These are phyloP conservation scores for Exophiala phaeomuriformis DNA, from an alignment of 2,329 filamentous ascomycete genomes.

Conservation along the genomic window DNA sequence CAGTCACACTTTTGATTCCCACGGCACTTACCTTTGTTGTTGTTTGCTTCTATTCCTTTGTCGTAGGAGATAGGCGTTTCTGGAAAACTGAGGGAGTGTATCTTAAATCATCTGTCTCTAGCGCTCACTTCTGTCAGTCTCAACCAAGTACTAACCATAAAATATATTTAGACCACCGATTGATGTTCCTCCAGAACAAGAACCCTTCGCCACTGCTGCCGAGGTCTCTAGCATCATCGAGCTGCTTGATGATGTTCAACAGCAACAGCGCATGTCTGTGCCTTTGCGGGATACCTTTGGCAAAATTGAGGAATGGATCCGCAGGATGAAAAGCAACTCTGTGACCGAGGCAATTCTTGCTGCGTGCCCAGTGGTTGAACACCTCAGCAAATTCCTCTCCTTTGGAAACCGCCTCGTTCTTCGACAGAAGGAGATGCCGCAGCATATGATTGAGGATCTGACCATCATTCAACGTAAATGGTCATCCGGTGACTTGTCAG, in stretches of 20 bases:
- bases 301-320: constrained; percentile 10
- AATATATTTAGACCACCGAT: constrained; percentile 1
- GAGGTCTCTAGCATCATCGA: constrained; percentile 2
- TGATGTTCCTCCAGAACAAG: constrained; percentile 2
- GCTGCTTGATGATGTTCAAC: constrained; percentile 7
- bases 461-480: constrained; percentile 18
- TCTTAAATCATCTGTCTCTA: no score
- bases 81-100: no score
- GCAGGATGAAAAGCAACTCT: constrained; percentile 11
- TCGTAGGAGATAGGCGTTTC: no score
- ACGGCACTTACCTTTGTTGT: no score
- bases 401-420: constrained; percentile 1
- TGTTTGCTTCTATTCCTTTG: no score
- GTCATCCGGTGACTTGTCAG: constrained; percentile 17
- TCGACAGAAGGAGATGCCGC: constrained; percentile 5
- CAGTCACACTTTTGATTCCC: neutral
- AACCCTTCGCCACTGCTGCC: constrained; percentile 3
- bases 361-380: constrained; percentile 2
- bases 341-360: constrained; percentile 7
- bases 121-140: no score
- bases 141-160: neutral
- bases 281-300: neutral
- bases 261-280: neutral
- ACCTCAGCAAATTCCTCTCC: constrained; percentile 14
- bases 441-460: constrained; percentile 20